A percentile compares a stretch with the other conserved stretches of the same genome.
These are phyloP conservation scores for Polyplosphaeria fusca DNA, from an alignment of 495 filamentous ascomycete species.

Conservation along the genomic window DNA sequence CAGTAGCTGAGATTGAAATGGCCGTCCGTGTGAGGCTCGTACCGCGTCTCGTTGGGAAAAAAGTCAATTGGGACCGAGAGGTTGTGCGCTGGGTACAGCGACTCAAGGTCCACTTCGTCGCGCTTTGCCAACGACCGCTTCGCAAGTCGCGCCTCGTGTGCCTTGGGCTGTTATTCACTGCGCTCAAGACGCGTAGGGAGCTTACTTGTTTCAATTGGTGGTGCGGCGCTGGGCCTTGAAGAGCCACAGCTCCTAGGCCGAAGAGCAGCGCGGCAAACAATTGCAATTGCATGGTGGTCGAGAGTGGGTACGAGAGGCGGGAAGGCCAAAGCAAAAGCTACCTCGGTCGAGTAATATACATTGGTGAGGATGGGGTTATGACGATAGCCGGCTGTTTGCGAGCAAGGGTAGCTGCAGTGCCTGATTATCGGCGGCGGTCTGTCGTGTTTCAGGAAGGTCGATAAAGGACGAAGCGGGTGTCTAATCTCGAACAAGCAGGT, in stretches of 20 bases:
- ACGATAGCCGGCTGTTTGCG: neutral
- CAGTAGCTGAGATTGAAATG: slow-evolving; percentile 67
- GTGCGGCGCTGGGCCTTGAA: too few relatives aligned
- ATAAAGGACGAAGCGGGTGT: neutral
- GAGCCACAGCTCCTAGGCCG: slow-evolving; percentile 1
- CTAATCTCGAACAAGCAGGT: slow-evolving; percentile 18
- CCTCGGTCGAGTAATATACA: too few relatives aligned
- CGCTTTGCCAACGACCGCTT: slow-evolving; percentile 14
- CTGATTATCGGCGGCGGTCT: slow-evolving; percentile 2
- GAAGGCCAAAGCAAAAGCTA: neutral
- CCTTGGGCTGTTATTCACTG: too few relatives aligned
- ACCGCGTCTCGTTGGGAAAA: slow-evolving; percentile 67
- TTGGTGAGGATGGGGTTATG: too few relatives aligned
- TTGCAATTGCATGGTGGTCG: slow-evolving; percentile 1
- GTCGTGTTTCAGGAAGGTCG: slow-evolving; percentile 23
- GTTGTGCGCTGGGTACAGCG: slow-evolving; percentile 57
- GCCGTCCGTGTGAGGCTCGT: slow-evolving; percentile 63
- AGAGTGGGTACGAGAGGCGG: neutral
- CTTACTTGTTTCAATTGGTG: too few relatives aligned
- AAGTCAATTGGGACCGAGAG: slow-evolving; percentile 69
- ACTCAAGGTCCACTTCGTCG: slow-evolving; percentile 42
- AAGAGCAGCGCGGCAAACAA: neutral
- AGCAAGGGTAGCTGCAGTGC: slow-evolving; percentile 13
- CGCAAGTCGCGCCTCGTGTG: neutral
- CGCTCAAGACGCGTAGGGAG: too few relatives aligned